Base-by-base conservation (phyloP, 176 grass and related monocot species). In the Raddia guianensis region DNA sequence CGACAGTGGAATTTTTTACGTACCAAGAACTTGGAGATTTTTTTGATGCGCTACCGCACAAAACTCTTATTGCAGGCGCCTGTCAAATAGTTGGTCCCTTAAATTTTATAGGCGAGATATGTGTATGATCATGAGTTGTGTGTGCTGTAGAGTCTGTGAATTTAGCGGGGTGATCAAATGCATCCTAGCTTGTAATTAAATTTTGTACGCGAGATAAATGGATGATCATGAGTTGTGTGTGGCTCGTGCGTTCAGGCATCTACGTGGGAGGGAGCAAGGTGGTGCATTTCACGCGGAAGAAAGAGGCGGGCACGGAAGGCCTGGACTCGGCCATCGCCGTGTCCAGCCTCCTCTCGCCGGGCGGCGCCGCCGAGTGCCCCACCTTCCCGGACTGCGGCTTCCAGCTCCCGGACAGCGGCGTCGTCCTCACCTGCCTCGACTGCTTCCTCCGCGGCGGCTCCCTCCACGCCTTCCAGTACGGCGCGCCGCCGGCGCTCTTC, bases 251-350 rank as follows among this genome's bases (percentile, higher is more conserved):
- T 69, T 7, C 79, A 93, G 91, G 94, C 15, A 91, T 97, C 35
- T 90, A 93, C 78, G 87, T 89, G 0, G 91, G 94, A 76, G 89
- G 91, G 52, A 87, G 80, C 89, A 97, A 91, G 77, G 91, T 97
- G 51, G 91, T 90, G 37, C 94, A 97, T 56, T 97, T 97, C 78
- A 97, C 91, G 0, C 20, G 68, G 50, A 89, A 89, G 77, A 89
- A 85, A 80, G 82, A 81, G 51, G 86, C 84, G 3, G 88, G 84
- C 7, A 37, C 85, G 0, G 20, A 67, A 6, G 79, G 88, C 0
- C n/a, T 84, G 8, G 78, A 83, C 82, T 82, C 79, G 0, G 84
- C 82, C 57, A 56, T 85, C 65, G 82, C 87, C 72, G 40, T 66
- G 3, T 90, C 88, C 4, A 83, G 72, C 68, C 70, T 82, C 40